These are phyloP conservation scores for Hsuehochloa calcarea DNA, from an alignment of 176 grass and related monocot genomes.

Conservation along the genomic window DNA sequence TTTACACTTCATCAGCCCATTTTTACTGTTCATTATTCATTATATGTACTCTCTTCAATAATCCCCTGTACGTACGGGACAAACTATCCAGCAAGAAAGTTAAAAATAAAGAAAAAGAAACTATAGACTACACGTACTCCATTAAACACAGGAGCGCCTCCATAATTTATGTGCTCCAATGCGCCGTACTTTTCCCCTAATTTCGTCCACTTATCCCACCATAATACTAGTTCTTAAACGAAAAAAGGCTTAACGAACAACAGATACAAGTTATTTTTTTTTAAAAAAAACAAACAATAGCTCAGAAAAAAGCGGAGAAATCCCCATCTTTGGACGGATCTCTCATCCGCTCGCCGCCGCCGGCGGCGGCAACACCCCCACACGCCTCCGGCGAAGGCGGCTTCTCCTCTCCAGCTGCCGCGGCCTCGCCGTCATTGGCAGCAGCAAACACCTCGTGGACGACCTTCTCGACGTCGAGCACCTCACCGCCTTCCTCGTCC, in stretches of 20 bases:
- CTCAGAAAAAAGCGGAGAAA: constrained; percentile 64
- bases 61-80: constrained; percentile 8
- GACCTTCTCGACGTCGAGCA: constrained; percentile 81
- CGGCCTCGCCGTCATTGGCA: constrained; percentile 18
- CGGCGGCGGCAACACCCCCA: neutral
- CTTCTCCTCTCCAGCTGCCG: neutral
- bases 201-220: neutral
- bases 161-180: constrained; percentile 30
- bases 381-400: constrained; percentile 6
- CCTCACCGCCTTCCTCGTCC: constrained; percentile 19
- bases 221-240: neutral
- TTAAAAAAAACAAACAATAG: neutral
- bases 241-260: neutral
- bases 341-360: constrained; percentile 12
- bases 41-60: constrained; percentile 19
- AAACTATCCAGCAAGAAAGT: neutral
- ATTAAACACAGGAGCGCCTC: constrained; percentile 9
- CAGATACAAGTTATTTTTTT: neutral
- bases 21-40: constrained; percentile 26
- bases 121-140: neutral
- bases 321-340: constrained; percentile 53
- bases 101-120: neutral
- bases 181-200: neutral
- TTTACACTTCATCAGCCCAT: neutral
- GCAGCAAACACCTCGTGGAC: constrained; percentile 67